These are phyloP conservation scores for Solanum chaucha DNA, from an alignment of 257 asterid species.

Conservation along the genomic window DNA sequence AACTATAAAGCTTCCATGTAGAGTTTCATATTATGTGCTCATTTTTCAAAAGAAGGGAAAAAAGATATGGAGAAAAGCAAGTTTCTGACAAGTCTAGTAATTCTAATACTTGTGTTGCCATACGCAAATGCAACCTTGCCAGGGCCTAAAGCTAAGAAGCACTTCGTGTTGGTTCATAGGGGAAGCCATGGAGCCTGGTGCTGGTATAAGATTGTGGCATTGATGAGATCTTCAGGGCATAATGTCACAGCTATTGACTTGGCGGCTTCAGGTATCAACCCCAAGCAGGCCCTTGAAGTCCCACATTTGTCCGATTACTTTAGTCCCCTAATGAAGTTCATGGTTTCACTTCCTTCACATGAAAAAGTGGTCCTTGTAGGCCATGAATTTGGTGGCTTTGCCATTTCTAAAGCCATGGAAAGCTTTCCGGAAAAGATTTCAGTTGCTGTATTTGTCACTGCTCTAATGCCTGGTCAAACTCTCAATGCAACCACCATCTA, in stretches of 20 bases:
- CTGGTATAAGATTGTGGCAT: slow-evolving; percentile 19
- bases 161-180: slow-evolving; percentile 28
- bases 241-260: background rate
- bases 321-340: background rate
- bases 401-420: background rate
- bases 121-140: background rate
- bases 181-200: slow-evolving; percentile 32
- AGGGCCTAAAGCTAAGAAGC: background rate
- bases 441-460: background rate
- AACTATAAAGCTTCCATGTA: background rate
- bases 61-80: background rate
- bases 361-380: background rate
- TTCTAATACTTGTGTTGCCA: background rate
- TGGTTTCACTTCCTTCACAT: background rate
- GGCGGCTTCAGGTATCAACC: background rate
- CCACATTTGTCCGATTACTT: background rate
- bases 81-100: background rate
- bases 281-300: background rate
- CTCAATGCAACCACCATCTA: background rate
- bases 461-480: slow-evolving; percentile 14
- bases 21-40: background rate
- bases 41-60: background rate
- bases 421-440: background rate
- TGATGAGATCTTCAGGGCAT: slow-evolving; percentile 3
- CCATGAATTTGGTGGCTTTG: background rate